Evolutionary conservation across 352 stramenopile species (phyloP), one percentile per base, ranked within the genome.

Genomic region (Pythium phragmiticola): DNA sequence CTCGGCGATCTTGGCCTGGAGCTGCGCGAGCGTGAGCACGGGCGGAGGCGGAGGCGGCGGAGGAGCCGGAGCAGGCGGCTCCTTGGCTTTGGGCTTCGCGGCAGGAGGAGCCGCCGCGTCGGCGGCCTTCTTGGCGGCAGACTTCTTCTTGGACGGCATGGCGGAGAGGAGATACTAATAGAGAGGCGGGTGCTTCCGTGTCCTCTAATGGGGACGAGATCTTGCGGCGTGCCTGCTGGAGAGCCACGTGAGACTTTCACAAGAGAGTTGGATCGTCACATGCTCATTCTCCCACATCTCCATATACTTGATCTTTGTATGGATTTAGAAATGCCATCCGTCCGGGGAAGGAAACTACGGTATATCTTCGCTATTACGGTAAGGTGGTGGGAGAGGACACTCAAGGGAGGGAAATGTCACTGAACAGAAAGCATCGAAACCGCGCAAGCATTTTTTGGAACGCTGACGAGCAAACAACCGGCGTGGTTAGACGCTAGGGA

Each of bases 1-100:
- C 48, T 66, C 71, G 54, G 78, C 63, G 46, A 90, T 66, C 33
- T 75, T 79, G 57, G 75, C 59, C 61, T 87, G 73, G 66, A 87
- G 67, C 67, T 87, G 69, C 60, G 74, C 68, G n/a, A 88, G 73
- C 68, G 62, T 57, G 17, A 68, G 60, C 33, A 55, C 60, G 33
- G 60, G 63, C 21, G 45, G 39, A 12, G 59, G 34, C 14, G 58
- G 17, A 49, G n/a, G 26, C 26, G 58, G 58, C 17, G 52, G 39
- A 26, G 61, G 53, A 14, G 36, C 39, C 5, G 61, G 7, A 12
- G 62, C 41, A 2, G 39, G 13, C 1, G 39, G 5, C 11, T 39
- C 34, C 34, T 59, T 43, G 33, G 49, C 36, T 57, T 50, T 46
- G 3, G 48, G 36, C 7, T 33, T 46, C 28, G 49, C 16, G n/a